Base-by-base conservation (phyloP, 2,329 filamentous ascomycete genomes). In the Phaeomoniella chlamydospora region DNA sequence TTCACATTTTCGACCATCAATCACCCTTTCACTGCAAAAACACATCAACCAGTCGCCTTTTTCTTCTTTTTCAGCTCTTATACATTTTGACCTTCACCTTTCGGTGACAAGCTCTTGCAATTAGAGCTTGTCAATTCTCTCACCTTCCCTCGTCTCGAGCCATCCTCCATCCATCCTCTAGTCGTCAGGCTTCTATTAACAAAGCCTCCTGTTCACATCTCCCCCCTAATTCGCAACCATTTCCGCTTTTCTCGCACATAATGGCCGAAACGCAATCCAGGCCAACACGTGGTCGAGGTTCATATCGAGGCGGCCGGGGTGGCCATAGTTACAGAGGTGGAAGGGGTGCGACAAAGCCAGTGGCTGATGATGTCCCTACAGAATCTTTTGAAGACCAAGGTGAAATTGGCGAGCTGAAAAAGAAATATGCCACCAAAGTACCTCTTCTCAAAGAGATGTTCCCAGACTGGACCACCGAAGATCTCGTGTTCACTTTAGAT, bases 401-500 rank as follows among this genome's bases (percentile, higher is more conserved):
- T 58, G 87, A 94, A 61, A 72, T 96, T 47, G 83, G 80, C 54
- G 77, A 92, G 62, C 76, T 96, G 56, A 92, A 92, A 73, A 86
- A 84, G 68, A 77, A 83, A 58, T 90, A 93, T 56, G 73, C 80
- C 52, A 66, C 67, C 52, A 83, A 88, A 64, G 73, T 94, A 49
- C 68, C 69, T 43, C 76, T 79, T 51, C 77, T 98, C 57, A 86
- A 84, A 65, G 87, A 94, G 59, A 78, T 96, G 65, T 94, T 94
- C 66, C 77, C 84, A 41, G 80, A 86, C 60, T 96, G 88, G 90
- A 88, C 86, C 49, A 84, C 94, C 53, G 84, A 87, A 58, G 88
- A 96, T 58, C 75, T 96, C 44, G 76, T 96, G 45, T 90, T 90
- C 57, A 87, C 87, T 43, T 70, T 98, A 41, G 77, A 93, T 59